Conservation (phyloP, 2,329 filamentous ascomycete species). For the Paracoccidioides lutzii region DNA sequence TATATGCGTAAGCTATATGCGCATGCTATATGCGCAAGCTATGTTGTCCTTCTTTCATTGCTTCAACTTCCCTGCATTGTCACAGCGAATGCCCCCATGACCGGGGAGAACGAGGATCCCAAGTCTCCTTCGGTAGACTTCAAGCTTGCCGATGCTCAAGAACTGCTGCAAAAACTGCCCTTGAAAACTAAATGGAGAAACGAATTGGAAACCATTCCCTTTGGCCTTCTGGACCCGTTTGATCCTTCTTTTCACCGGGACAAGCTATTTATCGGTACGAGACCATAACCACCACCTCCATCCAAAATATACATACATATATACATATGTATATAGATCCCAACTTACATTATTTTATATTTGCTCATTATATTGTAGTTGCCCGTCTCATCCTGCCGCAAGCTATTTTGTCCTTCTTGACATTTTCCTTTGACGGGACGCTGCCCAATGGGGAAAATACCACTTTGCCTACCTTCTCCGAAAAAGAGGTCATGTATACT, state of each 20-base stretch:
- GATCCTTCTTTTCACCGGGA: neutral
- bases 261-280: neutral
- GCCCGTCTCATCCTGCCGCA: conserved; percentile 19
- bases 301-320: neutral
- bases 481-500: conserved; percentile 7
- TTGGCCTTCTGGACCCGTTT: neutral
- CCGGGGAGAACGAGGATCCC: neutral
- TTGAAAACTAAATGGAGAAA: neutral
- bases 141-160: neutral
- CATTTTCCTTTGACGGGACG: conserved; percentile 5
- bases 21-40: too few relatives aligned
- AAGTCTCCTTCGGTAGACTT: neutral
- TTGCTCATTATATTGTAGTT: conserved; percentile 8
- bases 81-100: neutral
- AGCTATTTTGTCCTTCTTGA: conserved; percentile 13
- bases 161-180: neutral
- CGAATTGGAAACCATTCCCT: neutral
- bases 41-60: neutral
- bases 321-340: neutral
- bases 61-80: neutral
- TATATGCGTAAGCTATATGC: too few relatives aligned
- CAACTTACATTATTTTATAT: neutral
- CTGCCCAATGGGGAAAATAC: conserved; percentile 14
- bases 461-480: neutral
- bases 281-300: neutral